Base-by-base conservation (phyloP, 2,329 filamentous ascomycete genomes). In the Aspergillus terreus region DNA sequence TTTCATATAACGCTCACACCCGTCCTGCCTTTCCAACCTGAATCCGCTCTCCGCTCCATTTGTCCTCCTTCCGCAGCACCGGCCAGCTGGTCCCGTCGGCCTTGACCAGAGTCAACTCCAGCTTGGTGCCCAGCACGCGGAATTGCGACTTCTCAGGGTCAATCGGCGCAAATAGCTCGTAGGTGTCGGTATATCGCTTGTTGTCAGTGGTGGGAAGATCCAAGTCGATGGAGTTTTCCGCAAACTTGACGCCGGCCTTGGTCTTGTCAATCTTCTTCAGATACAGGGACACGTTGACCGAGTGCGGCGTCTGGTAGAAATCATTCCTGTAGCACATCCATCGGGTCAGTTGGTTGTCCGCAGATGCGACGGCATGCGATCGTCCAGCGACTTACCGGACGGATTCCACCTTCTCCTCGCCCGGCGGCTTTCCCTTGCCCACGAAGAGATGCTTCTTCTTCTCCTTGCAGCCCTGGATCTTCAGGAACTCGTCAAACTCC, bases 401-500 rank as follows among this genome's bases (percentile, higher is more conserved):
- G 3, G 83, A 85, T 41, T 90, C 84, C 38, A 95, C 73, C 62
- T 87, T 78, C 73, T 95, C 90, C 73, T 95, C 90, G 1, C 80
- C 82, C 4, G 70, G 66, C 32, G 79, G 76, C 72, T 90, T 89
- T 62, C 82, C 83, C 60, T 84, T 80, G 6, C 83, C 89, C 32
- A 97, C 80, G 65, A 96, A 99, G 59, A 96, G 73, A 76, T 99
- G 94, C 54, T 82, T 79, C 41, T 79, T 77, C 73, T 92, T 94
- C 41, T 87, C 91, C 69, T 84, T 85, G 75, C 94, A 99, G 1
- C 94, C 94, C 62, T 88, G 85, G 53, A 99, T 92, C 73, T 89
- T 94, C 85, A 99, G 85, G 74, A 99, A 99, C 72, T 97, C 87
- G 70, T 99, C 92, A 71, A 99, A 99, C 68, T 99, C 94, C 53